phyloP scores from a whole-genome alignment of 2,329 filamentous ascomycete genomes.

The Trichoderma guizhouense region DNA sequence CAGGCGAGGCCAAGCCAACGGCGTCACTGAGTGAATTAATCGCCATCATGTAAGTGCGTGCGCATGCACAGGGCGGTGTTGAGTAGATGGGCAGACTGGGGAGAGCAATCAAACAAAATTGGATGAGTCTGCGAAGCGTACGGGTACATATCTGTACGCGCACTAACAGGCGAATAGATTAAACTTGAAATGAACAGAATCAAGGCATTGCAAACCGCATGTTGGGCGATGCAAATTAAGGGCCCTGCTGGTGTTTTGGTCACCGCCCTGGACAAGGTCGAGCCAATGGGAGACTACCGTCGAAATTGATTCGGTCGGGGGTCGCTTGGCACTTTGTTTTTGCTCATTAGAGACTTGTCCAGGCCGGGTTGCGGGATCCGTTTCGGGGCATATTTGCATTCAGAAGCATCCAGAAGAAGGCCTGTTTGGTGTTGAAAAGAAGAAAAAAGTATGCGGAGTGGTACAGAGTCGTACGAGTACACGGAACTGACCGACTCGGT shows the following conservation, averaged over 20 bases:
- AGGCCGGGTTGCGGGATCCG: neutral
- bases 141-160: neutral
- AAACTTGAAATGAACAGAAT: neutral
- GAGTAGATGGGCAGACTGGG: neutral
- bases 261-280: neutral
- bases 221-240: conserved; percentile 11
- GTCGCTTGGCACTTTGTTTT: neutral
- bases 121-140: neutral
- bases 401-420: neutral
- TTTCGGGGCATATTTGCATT: neutral
- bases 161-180: neutral
- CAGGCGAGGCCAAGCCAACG: neutral
- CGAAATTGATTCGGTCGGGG: conserved; percentile 7
- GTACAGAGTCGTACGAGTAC: neutral
- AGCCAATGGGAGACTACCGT: neutral
- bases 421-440: neutral
- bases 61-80: neutral
- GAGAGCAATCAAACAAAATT: neutral
- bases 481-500: neutral
- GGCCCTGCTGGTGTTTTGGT: conserved; percentile 14
- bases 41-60: neutral
- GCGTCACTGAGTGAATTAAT: conserved; percentile 1
- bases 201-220: neutral
- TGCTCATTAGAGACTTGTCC: neutral
- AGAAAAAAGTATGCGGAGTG: too few species aligned